Evolutionary conservation across 2,329 filamentous ascomycete genomes (phyloP), one percentile per base, ranked within the genome.

Genomic region (Alternaria sp.): DNA sequence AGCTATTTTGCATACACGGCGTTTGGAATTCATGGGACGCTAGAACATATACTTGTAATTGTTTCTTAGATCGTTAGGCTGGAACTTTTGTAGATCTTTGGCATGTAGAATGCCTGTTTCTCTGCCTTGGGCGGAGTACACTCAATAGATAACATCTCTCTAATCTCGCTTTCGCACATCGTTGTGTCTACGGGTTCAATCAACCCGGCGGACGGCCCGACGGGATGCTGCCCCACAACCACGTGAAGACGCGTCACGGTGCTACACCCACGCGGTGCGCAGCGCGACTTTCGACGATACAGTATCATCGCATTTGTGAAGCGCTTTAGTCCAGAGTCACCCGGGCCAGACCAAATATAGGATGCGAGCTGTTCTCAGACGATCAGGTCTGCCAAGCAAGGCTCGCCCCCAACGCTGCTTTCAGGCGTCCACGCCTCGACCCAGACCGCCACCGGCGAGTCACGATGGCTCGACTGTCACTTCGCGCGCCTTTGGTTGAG

Each of bases 31-130:
- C 4, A 30, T 21, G 45, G 51, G 18, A 26, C 44, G 23, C 21
- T 53, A 15, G 33, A 18, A 8, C 25, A 46, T 61, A 51, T 25
- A 50, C n/a, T 62, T 62, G 55, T 59, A 62, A 62, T 59, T 8
- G 4, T 53, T 44, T 33, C 21, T 44, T 55, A 41, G 41, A 51
- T 44, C 20, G 28, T 2, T 55, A 43, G 56, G 55, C 55, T 60
- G 50, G 56, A 5, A 60, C 49, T 56, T 28, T 10, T 15, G 41
- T 41, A 26, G 25, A 49, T 28, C 26, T 41, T 49, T n/a, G 33
- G 46, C 28, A 47, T 21, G 33, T 49, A 50, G 23, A 60, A 18
- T 25, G 58, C 43, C 43, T 60, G 3, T 50, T 49, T 44, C 11
- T 26, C 7, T 49, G 30, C 49, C 28, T 41, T 23, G 6, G 49